Evolutionary conservation across 257 asterid species (phyloP), one percentile per base, ranked within the genome.

Genomic region (Nicotiana noctiflora): DNA sequence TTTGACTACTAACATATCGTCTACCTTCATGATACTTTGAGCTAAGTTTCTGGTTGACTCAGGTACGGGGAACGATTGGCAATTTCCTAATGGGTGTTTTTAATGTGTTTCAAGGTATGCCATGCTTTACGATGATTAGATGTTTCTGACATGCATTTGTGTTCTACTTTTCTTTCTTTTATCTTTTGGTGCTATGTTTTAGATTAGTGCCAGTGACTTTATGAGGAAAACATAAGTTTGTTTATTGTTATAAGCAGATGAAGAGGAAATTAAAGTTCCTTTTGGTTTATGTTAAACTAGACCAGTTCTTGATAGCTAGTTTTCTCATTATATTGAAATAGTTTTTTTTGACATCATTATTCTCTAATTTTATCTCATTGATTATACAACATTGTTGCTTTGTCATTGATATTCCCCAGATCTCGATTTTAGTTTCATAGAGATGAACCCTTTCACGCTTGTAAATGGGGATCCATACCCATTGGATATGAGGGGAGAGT

Each of bases 401-500:
- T 82, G n/a, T 85, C 53, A 78, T 65, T 76, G 51, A 29, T 44
- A 80, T 18, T 76, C 64, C 46, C 18, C 93, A 94, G 98, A 94
- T 86, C 85, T 94, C 84, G 98, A 94, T 88, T 94, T 94, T 82
- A 91, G 93, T 91, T 94, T 94, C 83, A 89, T 94, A 63, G 98
- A 94, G 94, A 91, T 94, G 97, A 94, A 92, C 80, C 98, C 98
- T 51, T 94, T 92, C 86, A 88, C 98, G 13, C 86, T 94, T 84
- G 90, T 92, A 82, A 84, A 90, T 86, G 97, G 93, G 78, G 91
- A 91, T 86, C 97, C 98, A 61, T 90, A 85, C 82, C 97, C 97
- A 19, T 76, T 94, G 86, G 98, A 94, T 83, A 94, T 94, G 98
- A 89, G 98, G 70, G 98, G 98, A 84, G 98, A 94, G 89, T 84